phyloP scores from a whole-genome alignment of 129 eudicot species.

The sunflower (Helianthus annuus) region DNA sequence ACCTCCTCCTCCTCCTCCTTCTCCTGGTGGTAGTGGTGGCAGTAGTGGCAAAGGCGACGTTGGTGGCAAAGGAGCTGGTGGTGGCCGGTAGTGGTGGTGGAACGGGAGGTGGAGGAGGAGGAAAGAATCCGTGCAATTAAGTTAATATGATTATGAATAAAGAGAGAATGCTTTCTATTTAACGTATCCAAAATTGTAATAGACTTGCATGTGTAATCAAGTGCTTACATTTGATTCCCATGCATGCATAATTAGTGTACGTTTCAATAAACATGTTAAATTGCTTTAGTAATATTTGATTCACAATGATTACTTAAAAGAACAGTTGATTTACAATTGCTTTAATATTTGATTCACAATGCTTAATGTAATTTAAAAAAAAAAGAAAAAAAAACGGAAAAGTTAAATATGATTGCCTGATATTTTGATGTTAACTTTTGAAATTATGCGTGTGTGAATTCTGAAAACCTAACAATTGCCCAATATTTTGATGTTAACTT shows the following conservation, averaged over 20 bases:
- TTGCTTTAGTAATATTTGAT: neutral
- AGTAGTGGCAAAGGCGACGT: too few relatives aligned
- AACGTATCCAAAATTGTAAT: neutral
- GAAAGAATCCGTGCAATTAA: neutral
- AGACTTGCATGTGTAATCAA: neutral
- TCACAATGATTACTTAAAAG: neutral
- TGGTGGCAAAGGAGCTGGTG: neutral
- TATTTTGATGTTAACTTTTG: neutral
- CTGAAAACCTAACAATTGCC: too few relatives aligned
- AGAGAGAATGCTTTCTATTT: neutral
- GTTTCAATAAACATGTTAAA: neutral
- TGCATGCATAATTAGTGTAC: neutral
- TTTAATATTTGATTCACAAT: neutral
- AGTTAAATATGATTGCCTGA: too few relatives aligned
- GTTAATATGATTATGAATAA: conserved; percentile 6
- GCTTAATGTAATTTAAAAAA: too few relatives aligned
- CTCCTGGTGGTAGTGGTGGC: neutral
- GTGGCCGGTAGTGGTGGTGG: neutral
- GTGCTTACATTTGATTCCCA: neutral
- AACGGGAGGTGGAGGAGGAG: neutral
- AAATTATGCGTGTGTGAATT: neutral
- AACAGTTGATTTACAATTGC: too few relatives aligned
- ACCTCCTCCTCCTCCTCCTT: neutral
- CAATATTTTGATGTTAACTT: neutral
- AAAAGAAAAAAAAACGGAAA: too few relatives aligned